Evolutionary conservation across 345 rosid species (phyloP).

Genomic region (Conringia planisiliqua): DNA sequence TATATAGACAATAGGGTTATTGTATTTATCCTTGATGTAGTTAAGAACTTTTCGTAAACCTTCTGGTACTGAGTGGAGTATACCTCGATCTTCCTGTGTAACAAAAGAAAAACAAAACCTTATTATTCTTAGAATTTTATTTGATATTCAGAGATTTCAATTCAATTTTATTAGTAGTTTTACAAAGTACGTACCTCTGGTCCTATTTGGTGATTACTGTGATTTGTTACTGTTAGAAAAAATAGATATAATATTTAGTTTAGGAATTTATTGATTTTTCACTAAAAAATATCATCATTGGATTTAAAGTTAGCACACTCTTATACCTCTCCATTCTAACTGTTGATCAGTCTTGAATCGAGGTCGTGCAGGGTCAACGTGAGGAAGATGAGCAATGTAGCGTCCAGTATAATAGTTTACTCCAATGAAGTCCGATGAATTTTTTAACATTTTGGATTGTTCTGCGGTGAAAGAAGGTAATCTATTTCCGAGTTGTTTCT

Average conservation of each 20-base stretch:
- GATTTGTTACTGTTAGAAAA: constrained; percentile 11
- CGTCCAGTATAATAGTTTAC: constrained; percentile 15
- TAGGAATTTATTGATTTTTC: background rate
- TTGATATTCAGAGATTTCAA: background rate
- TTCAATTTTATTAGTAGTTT: background rate
- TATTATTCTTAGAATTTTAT: background rate
- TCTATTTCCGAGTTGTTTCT: constrained; percentile 4
- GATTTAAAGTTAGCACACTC: background rate
- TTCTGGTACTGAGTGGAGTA: background rate
- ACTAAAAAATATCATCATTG: background rate
- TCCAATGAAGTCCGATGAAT: constrained; percentile 26
- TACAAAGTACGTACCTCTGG: constrained; percentile 5
- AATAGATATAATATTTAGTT: no score
- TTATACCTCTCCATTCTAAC: constrained; percentile 8
- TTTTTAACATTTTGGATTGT: constrained; percentile 28
- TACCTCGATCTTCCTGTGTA: background rate
- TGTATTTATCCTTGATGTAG: constrained; percentile 37
- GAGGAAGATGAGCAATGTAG: constrained; percentile 12
- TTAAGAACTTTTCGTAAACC: constrained; percentile 21
- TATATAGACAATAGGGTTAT: constrained; percentile 41
- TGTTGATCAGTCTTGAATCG: constrained; percentile 25
- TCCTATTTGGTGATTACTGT: constrained; percentile 17
- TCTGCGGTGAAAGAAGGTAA: constrained; percentile 24
- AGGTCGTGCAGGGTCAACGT: background rate
- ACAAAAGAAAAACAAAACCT: background rate